A percentile compares a stretch with the other conserved stretches of the same genome.
Conservation (phyloP, 2,329 filamentous ascomycete genomes). For the Aspergillus quadricinctus region DNA sequence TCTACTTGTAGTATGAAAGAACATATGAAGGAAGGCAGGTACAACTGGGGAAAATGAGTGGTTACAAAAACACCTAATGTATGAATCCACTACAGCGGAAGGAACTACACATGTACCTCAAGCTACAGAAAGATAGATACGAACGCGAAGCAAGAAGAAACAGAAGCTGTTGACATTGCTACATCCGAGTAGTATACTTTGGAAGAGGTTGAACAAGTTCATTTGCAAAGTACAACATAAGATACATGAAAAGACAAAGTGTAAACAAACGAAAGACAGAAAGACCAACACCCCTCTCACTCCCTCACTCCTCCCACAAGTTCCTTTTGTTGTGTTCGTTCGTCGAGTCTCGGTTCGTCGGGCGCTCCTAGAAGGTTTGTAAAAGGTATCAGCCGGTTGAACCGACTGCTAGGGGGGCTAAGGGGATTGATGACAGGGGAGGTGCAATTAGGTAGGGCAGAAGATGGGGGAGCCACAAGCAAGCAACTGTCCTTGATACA, state of each 20-base stretch:
- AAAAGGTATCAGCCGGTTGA: not conserved
- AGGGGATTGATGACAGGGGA: not conserved
- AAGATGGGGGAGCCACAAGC: not conserved
- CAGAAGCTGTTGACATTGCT: not conserved
- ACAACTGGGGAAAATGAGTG: not conserved
- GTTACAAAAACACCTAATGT: not conserved
- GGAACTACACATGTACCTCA: not conserved
- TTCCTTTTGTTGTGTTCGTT: not conserved
- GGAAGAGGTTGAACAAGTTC: not conserved
- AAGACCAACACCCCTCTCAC: not conserved
- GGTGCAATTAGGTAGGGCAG: not conserved
- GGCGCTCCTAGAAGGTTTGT: not conserved
- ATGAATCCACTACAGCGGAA: not conserved
- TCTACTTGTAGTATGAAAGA: not conserved
- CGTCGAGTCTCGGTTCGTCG: not conserved
- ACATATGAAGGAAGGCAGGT: not conserved
- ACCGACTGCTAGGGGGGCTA: not conserved
- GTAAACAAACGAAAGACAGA: not conserved
- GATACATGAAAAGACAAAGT: not conserved
- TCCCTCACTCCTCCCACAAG: not conserved
- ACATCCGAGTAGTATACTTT: not conserved
- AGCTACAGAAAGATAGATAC: not conserved
- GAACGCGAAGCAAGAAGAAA: not conserved
- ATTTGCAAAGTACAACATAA: not conserved
- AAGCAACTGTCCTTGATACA: not conserved